Base-by-base conservation (phyloP, 2,329 filamentous ascomycete species). In the Colletotrichum spaethianum region DNA sequence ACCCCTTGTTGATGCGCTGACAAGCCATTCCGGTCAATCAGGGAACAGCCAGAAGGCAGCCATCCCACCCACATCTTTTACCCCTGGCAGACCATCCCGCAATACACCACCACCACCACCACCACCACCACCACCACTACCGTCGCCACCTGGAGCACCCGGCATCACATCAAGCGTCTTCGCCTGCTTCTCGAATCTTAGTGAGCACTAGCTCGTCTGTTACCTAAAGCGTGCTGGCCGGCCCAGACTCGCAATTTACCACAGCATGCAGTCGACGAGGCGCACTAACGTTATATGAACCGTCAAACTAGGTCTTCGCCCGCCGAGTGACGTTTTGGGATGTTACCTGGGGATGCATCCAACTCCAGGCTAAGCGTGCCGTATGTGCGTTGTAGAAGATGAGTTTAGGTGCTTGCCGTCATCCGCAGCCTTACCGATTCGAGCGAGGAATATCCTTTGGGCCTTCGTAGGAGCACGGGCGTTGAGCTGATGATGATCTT, bases 21-120 rank as follows among this genome's bases (percentile, higher is more conserved):
- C 65, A 46, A 68, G 64, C 57, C 69, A 63, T 38, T 26, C 57
- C 44, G 52, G 38, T 38, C 63, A 71, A 67, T 63, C 52, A 57
- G 44, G 6, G 23, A 57, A 52, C 50, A 48, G 12, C 57, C 36
- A 46, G 57, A 60, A 33, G 44, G 55, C 63, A 26, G 23, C 26
- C 31, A 40, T 56, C 38, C 36, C 33, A 60, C 44, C 38, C 69
- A 67, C 65, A 72, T 65, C 48, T 50, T 65, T 42, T 23, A 44
- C 26, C 42, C 52, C 20, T 33, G 40, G n/a, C 23, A 65, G 48
- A 33, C 36, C 50, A 36, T 65, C 69, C 69, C 65, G 65, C 59
- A 69, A 63, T 65, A 38, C 64, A 59, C 64, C 52, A 57, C 31
- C 20, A 63, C 23, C 38, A 60, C 18, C 50, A 48, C 36, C 26